phyloP scores from a whole-genome alignment of 2,329 filamentous ascomycete genomes.

The Trichoderma oligosporum region DNA sequence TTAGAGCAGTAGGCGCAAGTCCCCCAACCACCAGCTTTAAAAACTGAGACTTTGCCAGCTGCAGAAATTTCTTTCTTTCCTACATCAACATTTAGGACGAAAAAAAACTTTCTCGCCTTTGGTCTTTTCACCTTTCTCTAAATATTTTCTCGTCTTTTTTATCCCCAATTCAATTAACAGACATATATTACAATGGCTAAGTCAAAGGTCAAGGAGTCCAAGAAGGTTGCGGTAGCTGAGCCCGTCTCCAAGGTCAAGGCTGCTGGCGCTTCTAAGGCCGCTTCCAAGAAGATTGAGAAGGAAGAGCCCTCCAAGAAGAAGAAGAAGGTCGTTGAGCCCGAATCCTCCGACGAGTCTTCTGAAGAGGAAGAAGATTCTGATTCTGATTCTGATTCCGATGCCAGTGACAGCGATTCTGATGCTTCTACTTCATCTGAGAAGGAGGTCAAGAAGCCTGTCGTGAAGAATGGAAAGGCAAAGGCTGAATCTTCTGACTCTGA shows the following conservation, averaged over 20 bases:
- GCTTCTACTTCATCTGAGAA: too few relatives aligned
- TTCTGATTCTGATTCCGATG: constrained; percentile 35
- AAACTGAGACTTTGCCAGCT: constrained; percentile 11
- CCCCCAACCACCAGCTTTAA: constrained; percentile 23
- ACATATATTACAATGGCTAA: constrained; percentile 57
- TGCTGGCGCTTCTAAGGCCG: constrained; percentile 61
- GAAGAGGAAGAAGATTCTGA: constrained; percentile 35
- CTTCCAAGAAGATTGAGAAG: constrained; percentile 49
- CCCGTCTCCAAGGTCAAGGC: constrained; percentile 56
- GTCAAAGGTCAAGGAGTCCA: constrained; percentile 56
- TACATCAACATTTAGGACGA: constrained; percentile 20
- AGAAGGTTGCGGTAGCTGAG: constrained; percentile 51
- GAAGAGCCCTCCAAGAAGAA: constrained; percentile 46
- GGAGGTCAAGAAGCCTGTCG: constrained; percentile 23
- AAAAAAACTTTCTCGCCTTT: constrained; percentile 24
- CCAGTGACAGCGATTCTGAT: constrained; percentile 31
- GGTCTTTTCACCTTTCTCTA: neutral
- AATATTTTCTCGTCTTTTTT: constrained; percentile 1
- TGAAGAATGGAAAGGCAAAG: constrained; percentile 30
- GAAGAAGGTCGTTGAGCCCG: constrained; percentile 43
- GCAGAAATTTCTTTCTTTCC: constrained; percentile 2
- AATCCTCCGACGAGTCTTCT: constrained; percentile 36
- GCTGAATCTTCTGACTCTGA: constrained; percentile 32
- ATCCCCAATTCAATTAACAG: neutral
- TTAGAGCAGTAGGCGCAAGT: neutral